phyloP scores from a whole-genome alignment of 345 rosid species.

The Psidium guajava region DNA sequence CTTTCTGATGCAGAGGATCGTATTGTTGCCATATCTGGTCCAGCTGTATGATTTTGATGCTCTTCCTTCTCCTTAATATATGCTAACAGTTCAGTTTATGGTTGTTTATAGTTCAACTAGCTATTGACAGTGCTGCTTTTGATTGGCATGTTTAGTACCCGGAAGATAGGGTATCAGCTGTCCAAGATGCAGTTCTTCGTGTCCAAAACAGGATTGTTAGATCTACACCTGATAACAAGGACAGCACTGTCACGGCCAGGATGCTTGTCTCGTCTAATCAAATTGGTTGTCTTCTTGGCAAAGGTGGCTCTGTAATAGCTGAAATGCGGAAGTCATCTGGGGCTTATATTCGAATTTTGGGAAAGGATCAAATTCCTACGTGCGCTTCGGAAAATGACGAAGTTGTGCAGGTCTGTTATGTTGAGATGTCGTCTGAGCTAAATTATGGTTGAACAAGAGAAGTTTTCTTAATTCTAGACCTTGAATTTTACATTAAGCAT shows the following conservation, averaged over 20 bases:
- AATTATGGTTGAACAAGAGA: background rate
- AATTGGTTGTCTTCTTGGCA: slow-evolving; percentile 75
- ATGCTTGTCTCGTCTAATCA: slow-evolving; percentile 58
- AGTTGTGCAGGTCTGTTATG: slow-evolving; percentile 53
- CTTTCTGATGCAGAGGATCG: slow-evolving; percentile 48
- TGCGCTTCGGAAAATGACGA: slow-evolving; percentile 69
- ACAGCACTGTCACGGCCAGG: slow-evolving; percentile 36
- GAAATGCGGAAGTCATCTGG: slow-evolving; percentile 67
- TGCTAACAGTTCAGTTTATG: background rate
- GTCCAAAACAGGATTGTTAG: slow-evolving; percentile 49
- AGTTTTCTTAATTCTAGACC: background rate
- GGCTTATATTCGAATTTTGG: slow-evolving; percentile 60
- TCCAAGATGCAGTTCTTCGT: slow-evolving; percentile 69
- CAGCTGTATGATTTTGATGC: slow-evolving; percentile 38
- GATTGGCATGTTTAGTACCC: slow-evolving; percentile 40
- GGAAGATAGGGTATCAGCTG: slow-evolving; percentile 53
- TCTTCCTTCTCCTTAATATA: background rate
- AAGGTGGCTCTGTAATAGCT: slow-evolving; percentile 61
- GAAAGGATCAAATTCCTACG: slow-evolving; percentile 64
- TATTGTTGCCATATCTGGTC: slow-evolving; percentile 52
- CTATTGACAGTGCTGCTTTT: background rate
- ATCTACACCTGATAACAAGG: slow-evolving; percentile 47
- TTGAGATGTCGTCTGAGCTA: background rate
- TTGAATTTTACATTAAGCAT: background rate
- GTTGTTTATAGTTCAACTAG: background rate